Evolutionary conservation across 352 stramenopile species (phyloP), one percentile per base, ranked within the genome.

Genomic region (Phytophthora fragariae): DNA sequence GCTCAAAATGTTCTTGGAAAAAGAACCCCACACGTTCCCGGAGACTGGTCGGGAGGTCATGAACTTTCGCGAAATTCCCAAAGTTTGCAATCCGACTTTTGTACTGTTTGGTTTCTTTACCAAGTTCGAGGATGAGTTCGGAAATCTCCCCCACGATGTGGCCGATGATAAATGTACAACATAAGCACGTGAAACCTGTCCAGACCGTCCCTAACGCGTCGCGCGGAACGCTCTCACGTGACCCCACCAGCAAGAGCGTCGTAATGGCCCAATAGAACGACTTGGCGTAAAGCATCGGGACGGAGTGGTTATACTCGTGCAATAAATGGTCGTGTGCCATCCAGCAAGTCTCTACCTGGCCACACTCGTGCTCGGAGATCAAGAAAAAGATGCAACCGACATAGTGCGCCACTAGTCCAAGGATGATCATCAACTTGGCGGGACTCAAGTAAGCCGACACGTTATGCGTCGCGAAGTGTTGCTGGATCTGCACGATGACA

Each of bases 131-230:
- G 33, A 94, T 91, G 15, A 94, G 77, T 17, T 92, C 86, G 6
- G 87, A 93, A 3, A 94, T 79, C 62, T 92, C 85, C 3, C 87
- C 87, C 31, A 94, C 77, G 12, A 94, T 91, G 65, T 93, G 85
- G 0, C 87, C 86, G 44, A 94, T 86, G 37, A 94, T 79, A 56
- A 94, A 94, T 6, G 85, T 88, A 59, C 85, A 92, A 37, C 80
- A 89, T 29, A 94, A 68, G 41, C 85, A 92, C 12, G 82, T 90
- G 1, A 85, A 46, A 0, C 77, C 76, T 3, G 87, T 84, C 72
- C 86, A 94, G 0, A 92, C 46, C 6, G 87, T 93, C 2, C 83
- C 83, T 4, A 76, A 49, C 9, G 80, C 80, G 9, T 80, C 83
- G 3, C 86, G 67, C 29, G 85, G 85, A 11, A 89, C 82, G 58